A percentile compares a stretch with the other conserved stretches of the same genome.
These are phyloP conservation scores for Exidia glandulosa DNA, from an alignment of 768 basidiomycete species.

Conservation along the genomic window DNA sequence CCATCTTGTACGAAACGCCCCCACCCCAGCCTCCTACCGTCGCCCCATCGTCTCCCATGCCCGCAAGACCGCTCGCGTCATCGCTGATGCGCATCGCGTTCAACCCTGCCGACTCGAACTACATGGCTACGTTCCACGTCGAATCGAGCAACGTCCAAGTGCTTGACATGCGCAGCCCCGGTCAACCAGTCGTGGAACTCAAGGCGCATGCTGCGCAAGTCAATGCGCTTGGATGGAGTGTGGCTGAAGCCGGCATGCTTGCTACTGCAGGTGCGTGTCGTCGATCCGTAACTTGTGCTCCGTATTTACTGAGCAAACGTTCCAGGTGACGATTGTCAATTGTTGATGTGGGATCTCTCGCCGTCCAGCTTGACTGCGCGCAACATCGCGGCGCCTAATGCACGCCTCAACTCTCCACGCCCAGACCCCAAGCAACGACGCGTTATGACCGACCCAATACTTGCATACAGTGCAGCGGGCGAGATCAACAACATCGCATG, in stretches of 20 bases:
- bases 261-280: constrained; percentile 67
- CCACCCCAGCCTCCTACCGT: constrained; percentile 52
- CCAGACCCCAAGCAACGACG: constrained; percentile 66
- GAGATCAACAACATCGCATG: constrained; percentile 82
- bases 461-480: constrained; percentile 68
- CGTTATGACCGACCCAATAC: constrained; percentile 61
- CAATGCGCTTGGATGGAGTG: constrained; percentile 86
- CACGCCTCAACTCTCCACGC: constrained; percentile 59
- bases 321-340: constrained; percentile 84
- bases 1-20: constrained; percentile 81
- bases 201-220: constrained; percentile 72
- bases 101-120: constrained; percentile 85
- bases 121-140: constrained; percentile 95
- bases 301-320: too few relatives aligned
- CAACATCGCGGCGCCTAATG: constrained; percentile 55
- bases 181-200: constrained; percentile 87
- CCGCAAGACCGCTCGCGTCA: constrained; percentile 66
- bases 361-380: constrained; percentile 37
- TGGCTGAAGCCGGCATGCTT: constrained; percentile 69
- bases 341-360: constrained; percentile 86
- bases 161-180: constrained; percentile 93
- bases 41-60: constrained; percentile 47
- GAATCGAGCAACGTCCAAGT: constrained; percentile 85
- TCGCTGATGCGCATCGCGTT: constrained; percentile 82
- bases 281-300: constrained; percentile 5